A percentile compares a stretch with the other conserved stretches of the same genome.
Conservation (phyloP, 1,284 basidiomycete genomes). For the Pyrrhoderma noxium region DNA sequence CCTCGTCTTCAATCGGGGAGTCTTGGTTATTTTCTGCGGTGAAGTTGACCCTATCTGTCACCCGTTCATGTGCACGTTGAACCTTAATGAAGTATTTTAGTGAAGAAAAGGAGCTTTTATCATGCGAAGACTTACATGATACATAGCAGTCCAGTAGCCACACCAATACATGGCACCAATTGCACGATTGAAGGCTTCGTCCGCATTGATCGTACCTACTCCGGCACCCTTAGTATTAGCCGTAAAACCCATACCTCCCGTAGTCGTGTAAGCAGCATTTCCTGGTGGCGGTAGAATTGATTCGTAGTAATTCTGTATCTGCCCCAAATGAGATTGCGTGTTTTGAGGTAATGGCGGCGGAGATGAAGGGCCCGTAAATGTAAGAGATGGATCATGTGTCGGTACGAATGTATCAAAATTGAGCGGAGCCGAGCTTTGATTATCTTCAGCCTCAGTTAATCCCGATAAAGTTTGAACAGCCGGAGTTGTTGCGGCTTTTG, state of each 20-base stretch:
- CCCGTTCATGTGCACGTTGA: conserved; percentile 4
- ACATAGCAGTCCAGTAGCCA: conserved; percentile 78
- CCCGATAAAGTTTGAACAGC: not conserved
- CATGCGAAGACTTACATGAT: conserved; percentile 46
- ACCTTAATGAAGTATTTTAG: conserved; percentile 17
- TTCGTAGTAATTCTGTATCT: conserved; percentile 4
- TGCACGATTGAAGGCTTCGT: conserved; percentile 69
- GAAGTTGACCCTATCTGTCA: conserved; percentile 18
- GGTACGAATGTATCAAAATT: conserved; percentile 66
- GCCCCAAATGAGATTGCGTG: conserved; percentile 18
- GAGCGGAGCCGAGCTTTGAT: conserved; percentile 47
- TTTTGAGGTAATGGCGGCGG: conserved; percentile 23
- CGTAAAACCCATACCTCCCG: no score
- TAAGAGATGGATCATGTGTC: conserved; percentile 54
- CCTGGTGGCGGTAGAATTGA: conserved; percentile 20
- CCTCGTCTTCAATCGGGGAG: conserved; percentile 17
- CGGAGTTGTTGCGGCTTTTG: not conserved
- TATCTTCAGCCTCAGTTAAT: not conserved
- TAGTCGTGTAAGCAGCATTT: not conserved
- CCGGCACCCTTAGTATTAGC: not conserved
- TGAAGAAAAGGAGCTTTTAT: not conserved
- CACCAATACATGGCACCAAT: conserved; percentile 74
- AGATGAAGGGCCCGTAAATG: conserved; percentile 25
- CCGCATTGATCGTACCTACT: conserved; percentile 40
- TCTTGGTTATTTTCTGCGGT: not conserved